Evolutionary conservation across 2,329 filamentous ascomycete genomes (phyloP).

Genomic region (Teratosphaeria gauchensis): DNA sequence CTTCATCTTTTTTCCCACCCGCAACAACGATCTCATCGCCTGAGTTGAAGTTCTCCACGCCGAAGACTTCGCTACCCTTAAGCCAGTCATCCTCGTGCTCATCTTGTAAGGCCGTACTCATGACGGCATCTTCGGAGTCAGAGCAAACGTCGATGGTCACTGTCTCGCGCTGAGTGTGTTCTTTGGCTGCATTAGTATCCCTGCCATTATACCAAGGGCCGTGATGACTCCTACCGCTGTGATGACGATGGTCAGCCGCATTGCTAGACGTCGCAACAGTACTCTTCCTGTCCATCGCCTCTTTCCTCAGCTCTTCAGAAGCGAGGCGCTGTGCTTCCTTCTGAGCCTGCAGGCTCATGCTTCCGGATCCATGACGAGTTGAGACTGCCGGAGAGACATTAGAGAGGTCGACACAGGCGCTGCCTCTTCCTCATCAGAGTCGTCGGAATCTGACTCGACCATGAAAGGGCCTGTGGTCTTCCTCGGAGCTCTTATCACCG

Average conservation of each 20-base stretch:
- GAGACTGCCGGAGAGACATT: background rate
- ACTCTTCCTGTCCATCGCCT: conserved; percentile 1
- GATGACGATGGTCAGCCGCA: background rate
- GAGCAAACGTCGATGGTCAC: background rate
- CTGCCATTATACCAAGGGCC: background rate
- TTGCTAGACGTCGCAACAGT: background rate
- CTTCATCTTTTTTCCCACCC: background rate
- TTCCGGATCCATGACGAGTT: background rate
- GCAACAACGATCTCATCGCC: background rate
- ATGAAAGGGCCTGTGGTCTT: background rate
- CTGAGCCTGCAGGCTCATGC: background rate
- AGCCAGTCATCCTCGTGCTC: background rate
- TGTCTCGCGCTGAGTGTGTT: background rate
- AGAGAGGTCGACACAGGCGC: background rate
- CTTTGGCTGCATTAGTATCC: background rate
- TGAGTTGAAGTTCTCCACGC: background rate
- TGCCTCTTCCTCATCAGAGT: background rate
- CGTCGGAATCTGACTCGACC: background rate
- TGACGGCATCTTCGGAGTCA: background rate
- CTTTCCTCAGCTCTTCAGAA: background rate
- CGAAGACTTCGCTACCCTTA: background rate
- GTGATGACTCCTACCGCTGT: background rate
- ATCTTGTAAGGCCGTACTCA: background rate
- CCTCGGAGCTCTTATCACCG: no score
- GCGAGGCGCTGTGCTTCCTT: background rate